phyloP scores from a whole-genome alignment of 2,329 filamentous ascomycete species.

The Botrytis pseudocinerea region DNA sequence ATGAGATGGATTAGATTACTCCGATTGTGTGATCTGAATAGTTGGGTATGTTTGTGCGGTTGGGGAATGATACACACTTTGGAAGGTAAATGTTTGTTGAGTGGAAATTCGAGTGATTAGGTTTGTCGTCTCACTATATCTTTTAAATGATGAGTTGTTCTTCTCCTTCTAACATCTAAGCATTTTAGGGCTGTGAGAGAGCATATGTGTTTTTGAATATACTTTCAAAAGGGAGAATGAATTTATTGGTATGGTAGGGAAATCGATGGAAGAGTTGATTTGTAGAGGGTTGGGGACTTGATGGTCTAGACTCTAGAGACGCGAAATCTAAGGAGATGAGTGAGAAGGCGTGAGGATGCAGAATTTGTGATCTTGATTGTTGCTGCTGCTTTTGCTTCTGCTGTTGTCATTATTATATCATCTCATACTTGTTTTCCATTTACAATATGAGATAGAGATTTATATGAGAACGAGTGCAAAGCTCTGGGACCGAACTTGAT shows the following conservation, averaged over 20 bases:
- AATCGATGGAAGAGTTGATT: no score
- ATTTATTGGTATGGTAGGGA: background rate
- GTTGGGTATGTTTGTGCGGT: background rate
- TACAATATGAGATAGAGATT: background rate
- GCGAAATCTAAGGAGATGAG: background rate
- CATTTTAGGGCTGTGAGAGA: background rate
- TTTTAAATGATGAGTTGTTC: no score
- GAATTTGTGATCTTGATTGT: no score
- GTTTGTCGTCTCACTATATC: background rate
- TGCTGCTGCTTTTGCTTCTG: no score
- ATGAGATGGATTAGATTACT: fast-evolving
- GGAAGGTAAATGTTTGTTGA: background rate
- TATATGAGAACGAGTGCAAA: no score
- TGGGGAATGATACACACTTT: background rate
- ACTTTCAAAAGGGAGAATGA: fast-evolving
- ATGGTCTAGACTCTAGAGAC: background rate
- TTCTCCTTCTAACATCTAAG: background rate
- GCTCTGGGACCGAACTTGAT: no score
- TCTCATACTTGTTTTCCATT: background rate
- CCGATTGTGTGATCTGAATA: background rate
- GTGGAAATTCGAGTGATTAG: background rate
- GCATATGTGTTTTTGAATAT: fast-evolving
- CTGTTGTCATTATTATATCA: no score
- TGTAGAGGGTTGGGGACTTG: background rate
- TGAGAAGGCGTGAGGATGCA: background rate